Percentiles rank a stretch among this genome's conserved stretches.
Conservation (phyloP, 768 basidiomycete genomes). For the Cubamyces sp. region DNA sequence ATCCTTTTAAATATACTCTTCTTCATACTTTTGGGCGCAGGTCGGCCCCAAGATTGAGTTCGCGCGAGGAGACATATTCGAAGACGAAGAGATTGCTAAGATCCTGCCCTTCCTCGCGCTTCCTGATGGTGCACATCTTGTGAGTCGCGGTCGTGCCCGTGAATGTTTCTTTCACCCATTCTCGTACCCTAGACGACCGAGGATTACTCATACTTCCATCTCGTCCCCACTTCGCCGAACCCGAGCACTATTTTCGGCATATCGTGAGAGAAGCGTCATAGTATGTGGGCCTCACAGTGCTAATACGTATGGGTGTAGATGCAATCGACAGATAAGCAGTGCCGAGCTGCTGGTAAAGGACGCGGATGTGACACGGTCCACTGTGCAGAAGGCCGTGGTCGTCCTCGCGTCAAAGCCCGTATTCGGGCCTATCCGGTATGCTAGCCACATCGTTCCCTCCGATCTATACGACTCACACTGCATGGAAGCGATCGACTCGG, state of each 20-base stretch:
- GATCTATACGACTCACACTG: background rate
- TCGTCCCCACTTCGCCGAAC: constrained; percentile 70
- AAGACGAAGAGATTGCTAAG: constrained; percentile 83
- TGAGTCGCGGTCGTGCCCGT: constrained; percentile 43
- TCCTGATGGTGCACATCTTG: constrained; percentile 96
- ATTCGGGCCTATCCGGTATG: constrained; percentile 89
- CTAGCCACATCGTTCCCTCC: background rate
- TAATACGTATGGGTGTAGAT: constrained; percentile 49
- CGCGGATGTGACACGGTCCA: constrained; percentile 90
- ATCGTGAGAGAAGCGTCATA: constrained; percentile 59
- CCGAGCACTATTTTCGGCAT: constrained; percentile 94
- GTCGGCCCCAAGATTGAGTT: constrained; percentile 94
- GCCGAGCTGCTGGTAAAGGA: constrained; percentile 76
- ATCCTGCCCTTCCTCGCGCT: constrained; percentile 94
- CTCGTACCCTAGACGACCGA: constrained; percentile 65
- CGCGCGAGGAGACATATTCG: constrained; percentile 73
- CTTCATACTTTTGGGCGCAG: constrained; percentile 40
- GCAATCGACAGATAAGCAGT: constrained; percentile 92
- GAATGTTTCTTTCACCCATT: constrained; percentile 12
- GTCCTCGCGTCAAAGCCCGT: constrained; percentile 89
- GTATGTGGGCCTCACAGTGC: background rate
- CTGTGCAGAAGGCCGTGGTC: constrained; percentile 97
- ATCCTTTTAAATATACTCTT: background rate
- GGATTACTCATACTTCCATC: constrained; percentile 97
- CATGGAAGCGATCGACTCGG: constrained; percentile 81